Base-by-base conservation (phyloP, 768 basidiomycete genomes). In the Xerocomellus dryophilus region DNA sequence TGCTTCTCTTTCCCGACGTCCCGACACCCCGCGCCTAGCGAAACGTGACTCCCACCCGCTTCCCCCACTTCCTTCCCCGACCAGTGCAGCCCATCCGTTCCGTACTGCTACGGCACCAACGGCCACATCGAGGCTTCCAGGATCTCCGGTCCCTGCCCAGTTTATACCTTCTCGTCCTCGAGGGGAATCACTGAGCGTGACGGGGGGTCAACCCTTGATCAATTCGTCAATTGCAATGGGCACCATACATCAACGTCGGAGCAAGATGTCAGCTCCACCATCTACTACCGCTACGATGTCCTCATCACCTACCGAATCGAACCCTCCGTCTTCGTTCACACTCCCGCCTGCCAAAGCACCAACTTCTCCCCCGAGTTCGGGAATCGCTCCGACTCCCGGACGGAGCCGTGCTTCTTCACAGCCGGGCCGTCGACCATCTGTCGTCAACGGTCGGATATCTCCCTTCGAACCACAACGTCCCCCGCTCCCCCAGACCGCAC, bases 371-470 rank as follows among this genome's bases (percentile, higher is more conserved):
- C 68, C 74, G 32, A 74, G 62, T 55, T 73, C 75, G 34, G 65
- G 70, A 50, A 62, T 66, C 36, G 64, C 68, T 25, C 68, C 76
- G 2, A 66, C 65, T 29, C 74, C 76, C 0, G 71, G 72, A 20
- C 80, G 90, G 53, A 78, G 64, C 52, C 81, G 90, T 43, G 87
- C 90, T 34, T 82, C 81, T 12, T 91, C 90, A 36, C 90, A 92
- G 59, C 88, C 90, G 40, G 86, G 84, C 25, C 79, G 87, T 52
- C 75, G 87, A 51, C 86, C 88, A 23, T 81, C 86, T 14, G 56
- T 83, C 29, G 68, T 76, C 34, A 76, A 78, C 57, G 78, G 80
- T 45, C 74, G 78, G 43, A 73, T 75, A 58, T 83, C 80, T 39
- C 84, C 75, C 50, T 74, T 73, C 48, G 84, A 81, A 60, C 58